Conservation (phyloP, 1,139 yeast species). For the Hanseniaspora uvarum region DNA sequence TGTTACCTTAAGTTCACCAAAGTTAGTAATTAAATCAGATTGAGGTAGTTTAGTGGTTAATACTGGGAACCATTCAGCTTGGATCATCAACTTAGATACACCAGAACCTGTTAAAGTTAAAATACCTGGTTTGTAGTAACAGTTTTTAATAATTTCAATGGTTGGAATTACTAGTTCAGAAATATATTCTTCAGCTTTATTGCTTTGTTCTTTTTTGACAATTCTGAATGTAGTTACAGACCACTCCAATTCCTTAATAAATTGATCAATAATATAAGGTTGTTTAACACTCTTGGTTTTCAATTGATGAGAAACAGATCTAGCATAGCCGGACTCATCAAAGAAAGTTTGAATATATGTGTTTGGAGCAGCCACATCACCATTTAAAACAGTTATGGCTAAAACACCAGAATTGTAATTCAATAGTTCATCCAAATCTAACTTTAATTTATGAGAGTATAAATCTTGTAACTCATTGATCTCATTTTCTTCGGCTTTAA, state of each 20-base stretch:
- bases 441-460: constrained; percentile 41
- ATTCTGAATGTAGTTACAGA: constrained; percentile 58
- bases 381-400: constrained; percentile 54
- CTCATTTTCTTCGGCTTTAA: constrained; percentile 29
- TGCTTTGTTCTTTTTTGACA: constrained; percentile 43
- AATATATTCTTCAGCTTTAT: constrained; percentile 48
- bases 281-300: constrained; percentile 36
- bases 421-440: constrained; percentile 54
- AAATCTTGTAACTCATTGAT: constrained; percentile 35
- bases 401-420: constrained; percentile 67
- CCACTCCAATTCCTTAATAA: constrained; percentile 66
- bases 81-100: constrained; percentile 44
- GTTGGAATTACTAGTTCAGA: constrained; percentile 64
- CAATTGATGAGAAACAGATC: constrained; percentile 45
- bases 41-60: constrained; percentile 52
- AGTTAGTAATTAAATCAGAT: constrained; percentile 62
- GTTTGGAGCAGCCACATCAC: constrained; percentile 43
- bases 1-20: constrained; percentile 61
- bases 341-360: constrained; percentile 62
- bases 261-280: constrained; percentile 59
- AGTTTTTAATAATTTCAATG: constrained; percentile 51
- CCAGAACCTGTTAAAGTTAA: constrained; percentile 44
- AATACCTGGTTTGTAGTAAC: constrained; percentile 50
- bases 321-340: constrained; percentile 60
- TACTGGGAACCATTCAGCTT: constrained; percentile 74